Base-by-base conservation (phyloP, 495 filamentous ascomycete genomes). In the Aspergillus kassunensis region DNA sequence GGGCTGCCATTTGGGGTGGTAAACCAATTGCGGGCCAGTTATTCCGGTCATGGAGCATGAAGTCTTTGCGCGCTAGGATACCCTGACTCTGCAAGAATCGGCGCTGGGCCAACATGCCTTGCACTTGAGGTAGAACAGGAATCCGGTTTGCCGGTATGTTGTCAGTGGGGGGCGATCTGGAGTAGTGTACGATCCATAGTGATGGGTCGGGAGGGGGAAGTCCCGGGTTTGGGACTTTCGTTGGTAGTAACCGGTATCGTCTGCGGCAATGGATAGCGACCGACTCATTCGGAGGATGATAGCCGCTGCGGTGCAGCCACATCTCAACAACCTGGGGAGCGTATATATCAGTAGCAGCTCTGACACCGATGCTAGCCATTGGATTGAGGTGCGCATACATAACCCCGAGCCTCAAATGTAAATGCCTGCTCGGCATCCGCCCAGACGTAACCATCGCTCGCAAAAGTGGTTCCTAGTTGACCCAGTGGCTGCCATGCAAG, bases 161-260 rank as follows among this genome's bases (percentile, higher is more conserved):
- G 51, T 95, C 82, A 25, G 77, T 69, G 27, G 78, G 84, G 10
- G 95, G 87, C 20, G 86, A 75, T 42, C 81, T 80, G 23, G 83
- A 79, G 62, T 97, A 98, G 69, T 98, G 93, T n/a, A 96, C 82
- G 49, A 98, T 86, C 90, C 90, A 97, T 27, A 97, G 74, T 15
- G 84, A 85, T 6, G 87, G 85, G 66, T 97, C 90, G 36, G 86
- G 78, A 19, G 78, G 77, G 13, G 86, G 80, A 12, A 76, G 70
- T 49, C 79, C 79, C 13, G 79, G 77, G 39, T 78, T 80, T 9
- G 80, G 80, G 18, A 76, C 74, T 60, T 81, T 85, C 9, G 78
- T 68, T 12, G 82, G 81, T 33, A 83, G 71, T 24, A 98, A 80
- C 43, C 91, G 90, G 69, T 95, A 97, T 33, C 92, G 86, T 53